Evolutionary conservation across 1,139 yeast species (phyloP).

Genomic region (Candida sojae): DNA sequence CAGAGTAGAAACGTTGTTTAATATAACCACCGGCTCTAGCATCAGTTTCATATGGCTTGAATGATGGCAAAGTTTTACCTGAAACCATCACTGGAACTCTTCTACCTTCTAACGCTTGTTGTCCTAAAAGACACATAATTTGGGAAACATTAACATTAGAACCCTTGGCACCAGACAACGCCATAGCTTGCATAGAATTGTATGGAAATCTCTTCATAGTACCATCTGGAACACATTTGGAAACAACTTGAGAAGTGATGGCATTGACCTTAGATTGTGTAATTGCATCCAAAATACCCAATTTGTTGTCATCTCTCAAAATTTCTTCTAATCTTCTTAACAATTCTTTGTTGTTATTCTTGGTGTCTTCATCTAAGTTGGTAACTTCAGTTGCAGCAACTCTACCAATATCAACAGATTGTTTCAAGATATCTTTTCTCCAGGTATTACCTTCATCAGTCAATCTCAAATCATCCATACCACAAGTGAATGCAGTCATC

Average conservation of each 20-base stretch:
- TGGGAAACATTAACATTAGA: slow-evolving; percentile 98
- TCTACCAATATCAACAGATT: slow-evolving; percentile 81
- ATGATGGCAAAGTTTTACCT: slow-evolving; percentile 95
- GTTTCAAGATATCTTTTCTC: slow-evolving; percentile 80
- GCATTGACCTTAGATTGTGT: slow-evolving; percentile 91
- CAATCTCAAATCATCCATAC: slow-evolving; percentile 97
- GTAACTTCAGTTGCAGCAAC: slow-evolving; percentile 95
- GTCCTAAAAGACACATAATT: slow-evolving; percentile 98
- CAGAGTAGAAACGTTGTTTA: slow-evolving; percentile 96
- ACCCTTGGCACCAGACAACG: slow-evolving; percentile 98
- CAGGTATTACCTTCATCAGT: slow-evolving; percentile 88
- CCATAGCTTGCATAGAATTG: slow-evolving; percentile 99
- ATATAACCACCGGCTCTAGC: slow-evolving; percentile 99
- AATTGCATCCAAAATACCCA: slow-evolving; percentile 94
- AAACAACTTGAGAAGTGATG: slow-evolving; percentile 89
- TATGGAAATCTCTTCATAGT: slow-evolving; percentile 94
- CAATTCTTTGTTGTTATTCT: slow-evolving; percentile 71
- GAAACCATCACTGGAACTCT: slow-evolving; percentile 99
- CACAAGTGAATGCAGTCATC: slow-evolving; percentile 95
- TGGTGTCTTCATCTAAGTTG: slow-evolving; percentile 63
- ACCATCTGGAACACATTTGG: slow-evolving; percentile 94
- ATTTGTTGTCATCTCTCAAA: slow-evolving; percentile 87
- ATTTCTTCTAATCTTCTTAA: slow-evolving; percentile 90
- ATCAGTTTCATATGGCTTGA: slow-evolving; percentile 94
- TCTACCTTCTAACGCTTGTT: slow-evolving; percentile 98